These are phyloP conservation scores for Benincasa hispida DNA, from an alignment of 306 rosid species.

Conservation along the genomic window DNA sequence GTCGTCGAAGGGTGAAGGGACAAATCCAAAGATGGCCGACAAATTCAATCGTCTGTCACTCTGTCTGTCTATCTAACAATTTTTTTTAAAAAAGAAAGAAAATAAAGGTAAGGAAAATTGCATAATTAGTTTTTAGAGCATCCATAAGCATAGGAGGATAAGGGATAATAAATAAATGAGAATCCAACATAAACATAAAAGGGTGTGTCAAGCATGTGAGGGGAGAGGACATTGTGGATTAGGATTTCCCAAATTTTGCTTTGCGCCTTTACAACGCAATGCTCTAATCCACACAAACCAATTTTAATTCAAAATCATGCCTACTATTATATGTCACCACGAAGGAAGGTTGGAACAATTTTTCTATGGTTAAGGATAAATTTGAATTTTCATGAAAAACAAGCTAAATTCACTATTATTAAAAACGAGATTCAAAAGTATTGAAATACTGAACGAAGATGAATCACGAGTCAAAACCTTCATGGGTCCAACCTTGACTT, in stretches of 20 bases:
- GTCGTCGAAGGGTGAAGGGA: conserved; percentile 32
- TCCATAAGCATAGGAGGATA: neutral
- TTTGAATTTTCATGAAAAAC: rapidly evolving
- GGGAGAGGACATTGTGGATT: neutral
- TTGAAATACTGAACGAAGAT: too few species aligned
- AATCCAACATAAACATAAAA: neutral
- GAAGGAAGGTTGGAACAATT: too few species aligned
- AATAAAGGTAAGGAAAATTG: neutral
- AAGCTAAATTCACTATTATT: too few species aligned
- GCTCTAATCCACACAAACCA: neutral
- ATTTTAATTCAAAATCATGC: neutral
- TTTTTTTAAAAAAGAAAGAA: neutral
- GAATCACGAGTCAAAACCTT: too few species aligned
- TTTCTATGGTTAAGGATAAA: too few species aligned
- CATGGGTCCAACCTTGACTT: too few species aligned
- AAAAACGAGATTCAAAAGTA: too few species aligned
- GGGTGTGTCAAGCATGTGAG: neutral
- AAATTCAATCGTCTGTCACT: conserved; percentile 42
- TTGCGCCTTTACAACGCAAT: neutral
- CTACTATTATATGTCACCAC: too few species aligned
- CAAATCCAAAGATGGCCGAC: conserved; percentile 81
- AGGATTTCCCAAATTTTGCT: neutral
- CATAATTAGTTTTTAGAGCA: neutral
- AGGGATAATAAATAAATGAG: neutral
- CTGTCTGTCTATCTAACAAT: neutral